A percentile compares a stretch with the other conserved stretches of the same genome.
Conservation (phyloP, 805 yeast species). For the Hanseniaspora mollemarum region DNA sequence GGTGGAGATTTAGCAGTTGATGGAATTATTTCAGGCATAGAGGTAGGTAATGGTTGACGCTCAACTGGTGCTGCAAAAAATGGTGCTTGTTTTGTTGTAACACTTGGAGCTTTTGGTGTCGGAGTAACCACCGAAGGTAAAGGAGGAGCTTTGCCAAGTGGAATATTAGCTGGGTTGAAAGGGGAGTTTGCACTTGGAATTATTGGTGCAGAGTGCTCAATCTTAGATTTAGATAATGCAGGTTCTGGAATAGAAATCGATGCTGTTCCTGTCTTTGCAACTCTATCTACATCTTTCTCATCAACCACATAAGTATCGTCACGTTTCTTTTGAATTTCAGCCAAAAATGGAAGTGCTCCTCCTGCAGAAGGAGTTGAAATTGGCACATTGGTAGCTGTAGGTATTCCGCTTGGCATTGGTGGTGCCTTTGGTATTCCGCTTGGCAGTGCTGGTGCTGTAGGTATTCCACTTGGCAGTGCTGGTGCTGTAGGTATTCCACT, state of each 20-base stretch:
- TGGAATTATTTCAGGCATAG: constrained; percentile 21
- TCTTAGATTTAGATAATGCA: neutral
- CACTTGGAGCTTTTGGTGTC: constrained; percentile 17
- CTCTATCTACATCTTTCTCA: constrained; percentile 21
- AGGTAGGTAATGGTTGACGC: constrained; percentile 21
- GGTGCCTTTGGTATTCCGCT: constrained; percentile 22
- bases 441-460: constrained; percentile 17
- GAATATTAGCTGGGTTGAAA: neutral
- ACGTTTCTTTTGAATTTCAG: constrained; percentile 46
- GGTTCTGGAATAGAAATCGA: neutral
- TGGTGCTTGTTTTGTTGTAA: no score
- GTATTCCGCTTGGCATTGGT: constrained; percentile 23
- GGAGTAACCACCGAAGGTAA: constrained; percentile 8
- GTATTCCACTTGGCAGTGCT: constrained; percentile 20
- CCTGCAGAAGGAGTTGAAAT: constrained; percentile 21
- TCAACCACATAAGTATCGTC: constrained; percentile 43
- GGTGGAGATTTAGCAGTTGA: constrained; percentile 19
- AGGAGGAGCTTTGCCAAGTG: constrained; percentile 24
- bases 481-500: constrained; percentile 20
- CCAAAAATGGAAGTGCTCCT: constrained; percentile 41
- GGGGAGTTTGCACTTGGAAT: constrained; percentile 23
- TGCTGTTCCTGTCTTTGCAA: neutral
- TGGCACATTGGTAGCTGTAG: constrained; percentile 21
- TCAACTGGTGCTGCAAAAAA: no score
- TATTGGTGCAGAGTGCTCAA: constrained; percentile 21